A percentile compares a stretch with the other conserved stretches of the same genome.
Evolutionary conservation across 2,329 filamentous ascomycete genomes (phyloP).

Genomic region (Penicillium sp.): DNA sequence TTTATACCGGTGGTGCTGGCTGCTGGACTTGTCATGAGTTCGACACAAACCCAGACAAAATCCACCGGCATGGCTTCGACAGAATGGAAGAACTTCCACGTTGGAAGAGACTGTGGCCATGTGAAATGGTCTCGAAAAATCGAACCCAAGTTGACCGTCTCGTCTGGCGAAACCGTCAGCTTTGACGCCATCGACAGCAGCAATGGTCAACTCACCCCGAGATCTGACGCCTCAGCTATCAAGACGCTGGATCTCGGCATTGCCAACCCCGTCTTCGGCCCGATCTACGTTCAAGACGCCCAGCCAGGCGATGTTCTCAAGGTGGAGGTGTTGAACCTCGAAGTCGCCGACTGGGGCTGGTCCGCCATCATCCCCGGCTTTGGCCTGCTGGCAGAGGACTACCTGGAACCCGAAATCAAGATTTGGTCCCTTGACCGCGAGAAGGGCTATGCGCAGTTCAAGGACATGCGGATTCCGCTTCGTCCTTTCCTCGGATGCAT

Average conservation of each 20-base stretch:
- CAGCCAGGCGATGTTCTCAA: slow-evolving; percentile 58
- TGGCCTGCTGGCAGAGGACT: slow-evolving; percentile 56
- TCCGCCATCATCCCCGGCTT: slow-evolving; percentile 57
- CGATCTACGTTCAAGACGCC: slow-evolving; percentile 55
- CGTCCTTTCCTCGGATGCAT: slow-evolving; percentile 59
- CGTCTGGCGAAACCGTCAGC: slow-evolving; percentile 53
- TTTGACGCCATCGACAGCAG: slow-evolving; percentile 58
- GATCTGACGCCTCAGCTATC: slow-evolving; percentile 48
- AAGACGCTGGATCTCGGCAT: slow-evolving; percentile 45
- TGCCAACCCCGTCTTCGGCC: slow-evolving; percentile 57
- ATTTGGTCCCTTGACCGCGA: slow-evolving; percentile 53
- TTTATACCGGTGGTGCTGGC: too few relatives aligned
- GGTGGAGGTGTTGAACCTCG: slow-evolving; percentile 54
- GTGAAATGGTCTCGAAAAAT: slow-evolving; percentile 56
- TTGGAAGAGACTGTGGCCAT: slow-evolving; percentile 44
- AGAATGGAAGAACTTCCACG: slow-evolving; percentile 35
- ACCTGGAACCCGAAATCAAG: slow-evolving; percentile 49
- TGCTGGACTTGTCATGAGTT: slow-evolving; percentile 16
- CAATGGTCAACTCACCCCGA: slow-evolving; percentile 54
- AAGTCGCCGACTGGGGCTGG: slow-evolving; percentile 56
- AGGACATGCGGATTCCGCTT: slow-evolving; percentile 54
- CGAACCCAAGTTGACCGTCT: slow-evolving; percentile 51
- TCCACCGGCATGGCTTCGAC: slow-evolving; percentile 18
- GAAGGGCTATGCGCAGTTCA: slow-evolving; percentile 51
- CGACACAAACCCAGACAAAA: slow-evolving; percentile 15